Evolutionary conservation across 768 basidiomycete species (phyloP).

Genomic region (Gautieria morchelliformis): DNA sequence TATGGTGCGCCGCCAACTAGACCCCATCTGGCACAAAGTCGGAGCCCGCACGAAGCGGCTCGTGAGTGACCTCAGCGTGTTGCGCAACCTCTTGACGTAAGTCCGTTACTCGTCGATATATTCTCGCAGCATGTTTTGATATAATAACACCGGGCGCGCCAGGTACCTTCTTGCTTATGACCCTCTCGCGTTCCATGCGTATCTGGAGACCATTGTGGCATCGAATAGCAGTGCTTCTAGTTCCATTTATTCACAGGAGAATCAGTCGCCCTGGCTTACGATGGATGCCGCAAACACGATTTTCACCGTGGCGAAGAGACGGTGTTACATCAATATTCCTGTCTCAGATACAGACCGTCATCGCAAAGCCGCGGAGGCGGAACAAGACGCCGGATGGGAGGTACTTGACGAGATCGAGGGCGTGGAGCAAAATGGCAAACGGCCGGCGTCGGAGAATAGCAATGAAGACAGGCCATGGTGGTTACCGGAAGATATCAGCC

Average conservation of each 20-base stretch:
- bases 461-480: conserved; percentile 36
- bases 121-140: not conserved
- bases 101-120: conserved; percentile 17
- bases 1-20: conserved; percentile 80
- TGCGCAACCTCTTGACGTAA: conserved; percentile 74
- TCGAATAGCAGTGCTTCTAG: conserved; percentile 39
- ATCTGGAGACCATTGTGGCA: conserved; percentile 78
- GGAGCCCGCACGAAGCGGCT: conserved; percentile 87
- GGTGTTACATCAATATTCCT: conserved; percentile 58
- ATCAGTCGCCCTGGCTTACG: conserved; percentile 83
- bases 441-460: not conserved
- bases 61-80: conserved; percentile 76
- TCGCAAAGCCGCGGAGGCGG: conserved; percentile 35
- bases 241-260: conserved; percentile 46
- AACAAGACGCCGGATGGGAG: conserved; percentile 62
- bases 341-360: conserved; percentile 12
- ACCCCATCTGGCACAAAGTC: conserved; percentile 95
- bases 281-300: conserved; percentile 87
- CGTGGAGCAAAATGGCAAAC: not conserved
- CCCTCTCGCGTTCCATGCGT: conserved; percentile 80
- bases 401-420: conserved; percentile 57
- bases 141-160: not conserved
- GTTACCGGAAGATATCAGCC: conserved; percentile 72
- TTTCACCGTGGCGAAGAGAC: conserved; percentile 65
- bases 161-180: conserved; percentile 89